Base-by-base conservation (phyloP, 1,284 basidiomycete genomes). In the Gomphus sp. region DNA sequence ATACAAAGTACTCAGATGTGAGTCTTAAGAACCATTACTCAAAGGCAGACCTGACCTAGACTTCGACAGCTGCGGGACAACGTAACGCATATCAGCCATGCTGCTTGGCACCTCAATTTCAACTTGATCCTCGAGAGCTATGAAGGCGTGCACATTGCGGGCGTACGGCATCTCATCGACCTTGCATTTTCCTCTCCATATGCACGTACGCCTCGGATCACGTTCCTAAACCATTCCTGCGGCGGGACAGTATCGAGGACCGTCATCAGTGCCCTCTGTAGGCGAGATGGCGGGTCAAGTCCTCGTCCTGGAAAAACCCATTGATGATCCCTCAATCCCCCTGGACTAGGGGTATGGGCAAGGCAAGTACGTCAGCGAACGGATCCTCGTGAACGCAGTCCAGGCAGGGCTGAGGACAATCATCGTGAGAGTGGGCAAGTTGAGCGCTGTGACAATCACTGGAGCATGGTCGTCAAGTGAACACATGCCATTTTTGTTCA, bases 391-490 rank as follows among this genome's bases (percentile, higher is more conserved):
- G 7, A 36, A 28, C 11, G 66, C 65, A 2, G 41, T 50, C 14
- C 36, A 59, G 18, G 43, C 56, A 3, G 58, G 48, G 10, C 57
- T 71, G n/a, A 59, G 59, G n/a, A 64, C 62, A 4, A 69, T 67
- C 2, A 68, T 61, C 18, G 68, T 71, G 8, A 66, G 72, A 44
- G 68, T 74, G 50, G 73, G 73, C 7, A 72, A 74, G 62, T 67
- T 75, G 65, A 67, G 68, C 16, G 73, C 72, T 4, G 61, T 69
- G 6, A 71, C 71, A 52, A 65, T 65, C 2, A 66, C 65, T 28
- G 73, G 73, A 3, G 70, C 68, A 1, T 75, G 73, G 73, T 72
- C 70, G 48, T 66, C 67, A 56, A 68, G 56, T 33, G 73, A 74
- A 52, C 69, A 72, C 59, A 62, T 74, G 55, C 73, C 73, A 11